A percentile compares a stretch with the other conserved stretches of the same genome.
phyloP scores from a whole-genome alignment of 2,329 filamentous ascomycete genomes.

The Pestalotiopsis sp. region DNA sequence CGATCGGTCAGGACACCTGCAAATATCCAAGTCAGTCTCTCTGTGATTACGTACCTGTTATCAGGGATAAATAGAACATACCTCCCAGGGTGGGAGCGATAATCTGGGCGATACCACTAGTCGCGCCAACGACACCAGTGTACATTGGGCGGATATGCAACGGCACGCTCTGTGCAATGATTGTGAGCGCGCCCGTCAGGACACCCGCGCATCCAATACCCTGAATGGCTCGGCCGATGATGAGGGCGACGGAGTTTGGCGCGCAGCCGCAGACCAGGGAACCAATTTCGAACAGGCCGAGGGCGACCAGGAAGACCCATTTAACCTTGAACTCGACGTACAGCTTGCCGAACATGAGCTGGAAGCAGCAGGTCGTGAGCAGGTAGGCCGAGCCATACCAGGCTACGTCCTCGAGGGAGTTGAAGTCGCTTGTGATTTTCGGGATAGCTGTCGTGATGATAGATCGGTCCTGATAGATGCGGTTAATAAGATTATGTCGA shows the following conservation, averaged over 20 bases:
- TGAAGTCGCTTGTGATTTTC: slow-evolving; percentile 30
- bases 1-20: slow-evolving; percentile 14
- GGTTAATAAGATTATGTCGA: not conserved
- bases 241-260: slow-evolving; percentile 18
- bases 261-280: slow-evolving; percentile 32
- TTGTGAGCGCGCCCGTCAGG: slow-evolving; percentile 34
- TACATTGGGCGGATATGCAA: slow-evolving; percentile 17
- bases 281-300: slow-evolving; percentile 38
- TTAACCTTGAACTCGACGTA: slow-evolving; percentile 39
- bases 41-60: not conserved
- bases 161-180: slow-evolving; percentile 27
- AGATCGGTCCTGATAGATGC: not conserved
- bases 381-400: slow-evolving; percentile 30
- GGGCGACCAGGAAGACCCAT: slow-evolving; percentile 27
- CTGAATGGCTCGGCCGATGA: slow-evolving; percentile 20
- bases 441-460: slow-evolving; percentile 20
- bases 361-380: slow-evolving; percentile 21
- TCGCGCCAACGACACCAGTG: slow-evolving; percentile 34
- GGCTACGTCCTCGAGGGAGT: slow-evolving; percentile 28
- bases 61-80: not conserved
- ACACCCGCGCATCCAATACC: slow-evolving; percentile 37
- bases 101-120: slow-evolving; percentile 39
- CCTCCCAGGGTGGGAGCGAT: slow-evolving; percentile 22
- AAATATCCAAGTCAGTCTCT: not conserved
- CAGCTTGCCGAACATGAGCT: slow-evolving; percentile 32